Evolutionary conservation across 2,329 filamentous ascomycete genomes (phyloP).

Genomic region (Annulohypoxylon truncatum): DNA sequence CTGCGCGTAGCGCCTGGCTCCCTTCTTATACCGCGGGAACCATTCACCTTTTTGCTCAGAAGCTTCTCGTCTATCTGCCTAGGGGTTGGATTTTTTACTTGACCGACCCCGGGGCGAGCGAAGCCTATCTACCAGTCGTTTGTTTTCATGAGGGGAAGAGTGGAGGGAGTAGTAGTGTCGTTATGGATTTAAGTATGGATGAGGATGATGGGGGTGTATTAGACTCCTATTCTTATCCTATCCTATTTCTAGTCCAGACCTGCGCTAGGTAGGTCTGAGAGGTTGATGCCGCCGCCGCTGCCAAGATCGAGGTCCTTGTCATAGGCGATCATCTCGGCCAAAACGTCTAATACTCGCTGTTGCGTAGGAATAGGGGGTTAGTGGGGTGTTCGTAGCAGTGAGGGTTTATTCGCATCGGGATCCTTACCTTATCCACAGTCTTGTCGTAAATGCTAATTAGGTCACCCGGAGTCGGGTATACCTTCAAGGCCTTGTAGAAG

Average conservation of each 20-base stretch:
- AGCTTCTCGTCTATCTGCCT: not conserved
- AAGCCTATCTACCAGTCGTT: constrained; percentile 4
- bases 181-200: not conserved
- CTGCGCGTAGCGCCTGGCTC: constrained; percentile 15
- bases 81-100: not conserved
- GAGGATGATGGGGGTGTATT: not conserved
- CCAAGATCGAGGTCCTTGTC: constrained; percentile 78
- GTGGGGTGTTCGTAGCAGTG: not conserved
- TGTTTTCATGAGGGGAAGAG: constrained; percentile 16
- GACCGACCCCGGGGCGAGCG: not conserved
- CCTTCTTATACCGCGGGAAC: not conserved
- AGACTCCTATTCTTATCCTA: constrained; percentile 10
- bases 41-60: constrained; percentile 2
- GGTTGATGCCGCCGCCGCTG: constrained; percentile 47
- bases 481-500: constrained; percentile 99
- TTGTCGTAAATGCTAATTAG: constrained; percentile 98
- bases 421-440: constrained; percentile 89
- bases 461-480: constrained; percentile 93
- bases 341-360: constrained; percentile 90
- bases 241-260: constrained; percentile 62
- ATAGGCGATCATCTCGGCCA: constrained; percentile 97
- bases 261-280: constrained; percentile 62
- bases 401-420: not conserved
- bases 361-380: constrained; percentile 9
- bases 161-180: constrained; percentile 19